Evolutionary conservation across 2,329 filamentous ascomycete genomes (phyloP).

Genomic region (Macroventuria anomochaeta): DNA sequence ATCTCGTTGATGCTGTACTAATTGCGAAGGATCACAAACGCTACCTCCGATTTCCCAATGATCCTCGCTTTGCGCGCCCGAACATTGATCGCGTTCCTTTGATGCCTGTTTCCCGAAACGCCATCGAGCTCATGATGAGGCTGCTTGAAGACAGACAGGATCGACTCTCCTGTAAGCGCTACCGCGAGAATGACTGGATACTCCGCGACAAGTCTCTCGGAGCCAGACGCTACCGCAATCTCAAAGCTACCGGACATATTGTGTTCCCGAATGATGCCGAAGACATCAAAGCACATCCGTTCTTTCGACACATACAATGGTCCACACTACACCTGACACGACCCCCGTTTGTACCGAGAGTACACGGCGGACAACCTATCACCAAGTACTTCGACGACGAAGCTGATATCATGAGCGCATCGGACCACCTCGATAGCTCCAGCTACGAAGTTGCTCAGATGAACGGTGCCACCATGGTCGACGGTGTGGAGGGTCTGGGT

Average conservation of each 20-base stretch:
- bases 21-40: slow-evolving; percentile 68
- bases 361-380: slow-evolving; percentile 58
- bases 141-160: slow-evolving; percentile 77
- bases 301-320: slow-evolving; percentile 84
- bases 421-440: slow-evolving; percentile 45
- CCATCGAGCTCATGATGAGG: slow-evolving; percentile 76
- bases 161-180: slow-evolving; percentile 78
- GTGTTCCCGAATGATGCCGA: slow-evolving; percentile 85
- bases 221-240: slow-evolving; percentile 34
- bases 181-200: slow-evolving; percentile 68
- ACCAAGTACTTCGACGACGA: slow-evolving; percentile 92
- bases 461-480: slow-evolving; percentile 3
- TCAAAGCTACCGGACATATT: slow-evolving; percentile 60
- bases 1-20: slow-evolving; percentile 7
- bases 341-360: slow-evolving; percentile 81
- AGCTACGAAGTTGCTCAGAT: slow-evolving; percentile 33
- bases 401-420: slow-evolving; percentile 63
- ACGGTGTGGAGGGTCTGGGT: slow-evolving; percentile 4
- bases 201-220: slow-evolving; percentile 35
- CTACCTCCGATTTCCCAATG: slow-evolving; percentile 72
- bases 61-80: slow-evolving; percentile 60
- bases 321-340: slow-evolving; percentile 70
- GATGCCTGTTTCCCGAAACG: slow-evolving; percentile 68
- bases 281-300: slow-evolving; percentile 87
- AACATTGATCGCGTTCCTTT: slow-evolving; percentile 53